Conservation (phyloP, 2,329 filamentous ascomycete species). For the Teratosphaeria epicoccoides region DNA sequence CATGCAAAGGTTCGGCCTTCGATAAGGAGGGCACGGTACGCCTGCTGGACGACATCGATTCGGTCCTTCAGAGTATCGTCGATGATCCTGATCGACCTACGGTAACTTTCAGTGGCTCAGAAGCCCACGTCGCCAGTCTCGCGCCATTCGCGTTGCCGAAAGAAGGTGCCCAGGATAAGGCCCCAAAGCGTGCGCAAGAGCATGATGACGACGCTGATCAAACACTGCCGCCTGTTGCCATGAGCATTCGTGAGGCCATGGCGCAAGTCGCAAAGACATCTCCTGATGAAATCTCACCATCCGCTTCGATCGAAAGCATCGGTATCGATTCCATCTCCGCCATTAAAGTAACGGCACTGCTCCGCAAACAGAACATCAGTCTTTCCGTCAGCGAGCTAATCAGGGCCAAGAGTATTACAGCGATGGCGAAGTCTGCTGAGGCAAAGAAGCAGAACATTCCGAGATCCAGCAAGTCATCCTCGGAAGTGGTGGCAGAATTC, state of each 20-base stretch:
- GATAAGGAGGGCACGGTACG: constrained; percentile 35
- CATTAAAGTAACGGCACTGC: constrained; percentile 66
- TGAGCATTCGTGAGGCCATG: constrained; percentile 36
- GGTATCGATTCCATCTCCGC: constrained; percentile 87
- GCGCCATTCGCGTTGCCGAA: constrained; percentile 29
- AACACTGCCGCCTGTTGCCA: constrained; percentile 2
- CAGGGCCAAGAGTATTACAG: constrained; percentile 50
- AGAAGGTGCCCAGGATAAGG: background rate
- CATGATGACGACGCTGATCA: background rate
- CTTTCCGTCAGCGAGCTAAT: constrained; percentile 64
- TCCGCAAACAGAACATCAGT: constrained; percentile 52
- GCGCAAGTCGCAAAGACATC: constrained; percentile 51
- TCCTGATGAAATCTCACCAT: constrained; percentile 45
- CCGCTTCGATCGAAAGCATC: constrained; percentile 66
- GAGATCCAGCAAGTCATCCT: background rate
- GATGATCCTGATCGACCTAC: constrained; percentile 38
- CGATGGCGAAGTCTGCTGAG: constrained; percentile 45
- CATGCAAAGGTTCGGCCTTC: constrained; percentile 51
- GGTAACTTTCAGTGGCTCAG: constrained; percentile 42
- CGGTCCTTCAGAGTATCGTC: constrained; percentile 48
- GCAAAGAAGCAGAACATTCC: background rate
- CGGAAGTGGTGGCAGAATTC: constrained; percentile 10
- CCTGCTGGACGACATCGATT: constrained; percentile 51
- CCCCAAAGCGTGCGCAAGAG: background rate
- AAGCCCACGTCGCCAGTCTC: constrained; percentile 57